Base-by-base conservation (phyloP, 2,329 filamentous ascomycete genomes). In the Rhinocladiella mackenziei region DNA sequence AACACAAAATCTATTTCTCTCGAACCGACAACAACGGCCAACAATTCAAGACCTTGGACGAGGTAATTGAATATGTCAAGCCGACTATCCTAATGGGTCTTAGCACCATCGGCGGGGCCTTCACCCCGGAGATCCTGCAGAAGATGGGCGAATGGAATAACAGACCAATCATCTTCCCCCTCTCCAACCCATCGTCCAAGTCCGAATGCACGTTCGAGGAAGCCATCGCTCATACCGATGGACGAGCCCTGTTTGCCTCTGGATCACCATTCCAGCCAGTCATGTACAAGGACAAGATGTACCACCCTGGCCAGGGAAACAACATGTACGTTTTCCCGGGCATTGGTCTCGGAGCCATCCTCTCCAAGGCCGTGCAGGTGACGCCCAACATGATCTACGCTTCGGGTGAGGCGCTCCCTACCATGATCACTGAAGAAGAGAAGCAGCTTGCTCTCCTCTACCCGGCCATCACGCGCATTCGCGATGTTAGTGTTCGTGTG, bases 371-470 rank as follows among this genome's bases (percentile, higher is more conserved):
- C 9, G 82, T 86, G 55, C 81, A 81, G 58, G 76, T 97, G 56
- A 97, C 91, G 4, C 87, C 96, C 65, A 80, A 84, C 66, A 98
- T 98, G 92, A 89, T 98, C 62, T 97, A 97, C 71, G 89, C 86
- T 37, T 91, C 89, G 22, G 92, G 88, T 19, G 83, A 84, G 29
- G 84, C 88, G 3, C 78, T 97, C 14, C 79, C 87, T 11, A 81
- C 80, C 46, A 82, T 84, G 23, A 77, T 98, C 50, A 89, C 84
- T 52, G 74, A 80, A 28, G 83, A 92, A 51, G 92, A 98, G 72
- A 73, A 88, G 59, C 79, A 83, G 43, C 80, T 83, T 63, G 87
- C 88, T 42, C 82, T 94, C 63, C 83, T 97, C 61, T 97, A 98
- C 72, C 92, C 88, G 9, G 80, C 83, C 62, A 86, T 98, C 61